Base-by-base conservation (phyloP, 2,329 filamentous ascomycete species). In the Colletotrichum musae region DNA sequence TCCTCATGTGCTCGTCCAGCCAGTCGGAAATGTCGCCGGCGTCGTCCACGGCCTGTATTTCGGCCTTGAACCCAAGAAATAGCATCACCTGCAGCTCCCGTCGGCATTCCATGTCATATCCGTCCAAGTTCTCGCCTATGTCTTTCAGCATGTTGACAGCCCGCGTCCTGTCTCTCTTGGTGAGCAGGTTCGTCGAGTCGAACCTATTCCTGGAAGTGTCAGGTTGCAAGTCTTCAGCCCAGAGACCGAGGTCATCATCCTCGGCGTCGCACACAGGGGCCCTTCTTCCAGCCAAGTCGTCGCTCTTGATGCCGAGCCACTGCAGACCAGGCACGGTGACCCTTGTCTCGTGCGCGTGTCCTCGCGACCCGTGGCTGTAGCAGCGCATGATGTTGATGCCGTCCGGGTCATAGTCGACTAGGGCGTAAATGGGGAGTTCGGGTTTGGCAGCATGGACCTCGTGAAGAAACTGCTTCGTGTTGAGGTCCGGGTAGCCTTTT, bases 401-500 rank as follows among this genome's bases (percentile, higher is more conserved):
- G 71, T 95, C 89, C 0, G 93, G 93, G 73, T 96, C 93, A 68
- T 88, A 93, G 74, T 97, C 94, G 2, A 93, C 86, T 0, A 96
- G 81, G 0, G 85, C 88, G 60, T 89, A 85, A 6, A 93, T 87
- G 2, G 88, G 87, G 24, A 92, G 78, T 0, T 78, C 75, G 0
- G 87, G 86, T 21, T 80, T 81, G 9, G 77, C 78, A 0, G 73
- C 77, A 45, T 87, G 84, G 1, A 94, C 63, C 13, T 83, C 77
- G 50, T 85, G 84, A 1, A 95, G 80, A 61, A 95, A 91, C 16
- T 85, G 84, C 7, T 92, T 85, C 0, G 93, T 94, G 1, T 87
- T 85, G 56, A 95, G 81, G 73, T 96, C 94, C 0, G 94, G 93
- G 75, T 94, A 96, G 2, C 94, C 94, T 83, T 95, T 96, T 1